Conservation (phyloP, 495 filamentous ascomycete species). For the Penicillium parvum region DNA sequence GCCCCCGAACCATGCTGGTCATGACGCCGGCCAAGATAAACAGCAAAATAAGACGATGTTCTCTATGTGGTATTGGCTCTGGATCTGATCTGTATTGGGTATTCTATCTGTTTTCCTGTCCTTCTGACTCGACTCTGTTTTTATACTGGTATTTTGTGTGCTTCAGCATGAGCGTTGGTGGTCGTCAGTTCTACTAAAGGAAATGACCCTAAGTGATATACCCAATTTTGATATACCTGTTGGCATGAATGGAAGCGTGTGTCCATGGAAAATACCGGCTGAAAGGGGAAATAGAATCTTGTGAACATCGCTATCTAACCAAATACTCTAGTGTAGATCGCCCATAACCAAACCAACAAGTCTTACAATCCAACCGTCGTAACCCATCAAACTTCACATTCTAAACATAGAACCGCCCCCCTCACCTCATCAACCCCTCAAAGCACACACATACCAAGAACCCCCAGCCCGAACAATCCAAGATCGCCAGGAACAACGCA, state of each 20-base stretch:
- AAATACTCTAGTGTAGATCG: no score
- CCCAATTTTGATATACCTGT: conserved; percentile 9
- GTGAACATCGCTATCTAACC: no score
- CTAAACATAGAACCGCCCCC: background rate
- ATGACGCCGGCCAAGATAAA: conserved; percentile 10
- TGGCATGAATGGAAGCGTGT: conserved; percentile 11
- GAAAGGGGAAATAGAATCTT: no score
- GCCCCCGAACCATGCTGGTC: conserved; percentile 33
- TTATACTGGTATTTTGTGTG: conserved; percentile 10
- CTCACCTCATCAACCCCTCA: background rate
- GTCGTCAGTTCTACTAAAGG: conserved; percentile 1
- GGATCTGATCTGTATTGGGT: background rate
- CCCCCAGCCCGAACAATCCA: background rate
- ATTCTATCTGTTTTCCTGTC: background rate
- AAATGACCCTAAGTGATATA: conserved; percentile 19
- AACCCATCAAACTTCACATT: background rate
- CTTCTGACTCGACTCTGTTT: conserved; percentile 2
- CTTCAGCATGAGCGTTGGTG: conserved; percentile 22
- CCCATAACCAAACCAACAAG: no score
- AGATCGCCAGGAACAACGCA: conserved; percentile 15
- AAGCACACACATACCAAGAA: background rate
- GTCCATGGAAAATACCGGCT: no score
- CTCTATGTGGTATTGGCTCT: background rate
- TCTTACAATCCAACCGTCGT: no score
- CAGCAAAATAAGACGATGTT: background rate